Conservation (phyloP, 371 early-diverging fungal species). For the Apophysomyces variabilis region DNA sequence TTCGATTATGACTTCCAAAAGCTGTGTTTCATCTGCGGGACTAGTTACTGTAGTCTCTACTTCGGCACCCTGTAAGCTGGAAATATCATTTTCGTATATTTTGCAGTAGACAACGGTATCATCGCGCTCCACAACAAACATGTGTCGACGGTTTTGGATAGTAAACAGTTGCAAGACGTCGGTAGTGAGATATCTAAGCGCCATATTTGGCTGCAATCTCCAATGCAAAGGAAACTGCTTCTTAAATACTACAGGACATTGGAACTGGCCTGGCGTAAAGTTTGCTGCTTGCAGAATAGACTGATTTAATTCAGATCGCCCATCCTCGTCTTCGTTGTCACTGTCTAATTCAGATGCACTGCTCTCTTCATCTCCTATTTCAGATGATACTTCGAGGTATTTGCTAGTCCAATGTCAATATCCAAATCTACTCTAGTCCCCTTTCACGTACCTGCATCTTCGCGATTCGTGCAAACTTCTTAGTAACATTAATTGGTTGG, state of each 20-base stretch:
- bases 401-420: slow-evolving; percentile 42
- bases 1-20: not conserved
- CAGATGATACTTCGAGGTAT: slow-evolving; percentile 61
- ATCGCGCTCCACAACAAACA: slow-evolving; percentile 72
- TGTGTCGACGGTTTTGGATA: slow-evolving; percentile 73
- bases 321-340: slow-evolving; percentile 44
- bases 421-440: not conserved
- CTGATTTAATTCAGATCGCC: slow-evolving; percentile 23
- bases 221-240: slow-evolving; percentile 77
- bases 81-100: slow-evolving; percentile 37
- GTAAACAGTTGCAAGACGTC: slow-evolving; percentile 63
- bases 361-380: slow-evolving; percentile 27
- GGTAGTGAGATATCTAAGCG: slow-evolving; percentile 63
- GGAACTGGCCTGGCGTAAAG: slow-evolving; percentile 69
- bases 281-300: slow-evolving; percentile 18
- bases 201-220: slow-evolving; percentile 71
- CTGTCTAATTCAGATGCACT: slow-evolving; percentile 29
- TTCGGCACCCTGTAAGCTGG: not conserved
- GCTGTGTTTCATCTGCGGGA: not conserved
- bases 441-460: slow-evolving; percentile 59
- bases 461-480: slow-evolving; percentile 69
- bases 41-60: not conserved
- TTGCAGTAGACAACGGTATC: slow-evolving; percentile 56
- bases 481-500: slow-evolving; percentile 70
- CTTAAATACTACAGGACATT: slow-evolving; percentile 70